Conservation (phyloP, 768 basidiomycete species). For the Pisolithus tinctorius region DNA sequence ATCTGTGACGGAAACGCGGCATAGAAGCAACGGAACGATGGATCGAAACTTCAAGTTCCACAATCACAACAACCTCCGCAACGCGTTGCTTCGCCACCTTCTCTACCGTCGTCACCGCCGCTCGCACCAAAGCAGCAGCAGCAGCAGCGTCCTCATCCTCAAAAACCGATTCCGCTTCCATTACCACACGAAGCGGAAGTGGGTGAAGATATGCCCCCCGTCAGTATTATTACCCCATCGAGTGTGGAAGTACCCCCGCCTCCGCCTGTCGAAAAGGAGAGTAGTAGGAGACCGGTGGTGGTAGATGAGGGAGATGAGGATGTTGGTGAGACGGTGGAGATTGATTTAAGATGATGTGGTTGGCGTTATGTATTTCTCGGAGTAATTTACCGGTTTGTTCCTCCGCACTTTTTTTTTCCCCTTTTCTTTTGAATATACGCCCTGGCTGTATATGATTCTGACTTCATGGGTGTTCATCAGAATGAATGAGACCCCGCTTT, state of each 20-base stretch:
- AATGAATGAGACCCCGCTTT: too few relatives aligned
- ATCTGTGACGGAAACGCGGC: conserved; percentile 13
- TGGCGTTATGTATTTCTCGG: neutral
- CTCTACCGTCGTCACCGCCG: conserved; percentile 22
- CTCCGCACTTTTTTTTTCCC: too few relatives aligned
- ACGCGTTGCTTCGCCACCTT: conserved; percentile 18
- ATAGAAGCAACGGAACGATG: conserved; percentile 68
- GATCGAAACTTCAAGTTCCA: conserved; percentile 69
- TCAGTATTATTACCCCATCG: conserved; percentile 46
- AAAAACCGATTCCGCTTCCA: conserved; percentile 12
- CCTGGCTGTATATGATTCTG: too few relatives aligned
- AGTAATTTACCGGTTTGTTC: neutral
- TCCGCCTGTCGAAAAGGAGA: conserved; percentile 72
- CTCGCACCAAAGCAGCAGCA: neutral
- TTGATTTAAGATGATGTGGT: conserved; percentile 39
- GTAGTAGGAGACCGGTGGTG: conserved; percentile 25
- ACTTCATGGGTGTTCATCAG: too few relatives aligned
- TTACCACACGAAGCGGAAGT: conserved; percentile 1
- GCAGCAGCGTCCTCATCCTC: conserved; percentile 4
- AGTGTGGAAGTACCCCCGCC: conserved; percentile 76
- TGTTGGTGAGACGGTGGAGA: conserved; percentile 73
- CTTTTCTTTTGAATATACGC: too few relatives aligned
- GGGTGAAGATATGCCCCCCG: conserved; percentile 7
- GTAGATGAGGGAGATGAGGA: conserved; percentile 67
- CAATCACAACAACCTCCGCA: conserved; percentile 6